Evolutionary conservation across 164 flowering plant genomes (phyloP).

Genomic region (Berberis vulgaris): DNA sequence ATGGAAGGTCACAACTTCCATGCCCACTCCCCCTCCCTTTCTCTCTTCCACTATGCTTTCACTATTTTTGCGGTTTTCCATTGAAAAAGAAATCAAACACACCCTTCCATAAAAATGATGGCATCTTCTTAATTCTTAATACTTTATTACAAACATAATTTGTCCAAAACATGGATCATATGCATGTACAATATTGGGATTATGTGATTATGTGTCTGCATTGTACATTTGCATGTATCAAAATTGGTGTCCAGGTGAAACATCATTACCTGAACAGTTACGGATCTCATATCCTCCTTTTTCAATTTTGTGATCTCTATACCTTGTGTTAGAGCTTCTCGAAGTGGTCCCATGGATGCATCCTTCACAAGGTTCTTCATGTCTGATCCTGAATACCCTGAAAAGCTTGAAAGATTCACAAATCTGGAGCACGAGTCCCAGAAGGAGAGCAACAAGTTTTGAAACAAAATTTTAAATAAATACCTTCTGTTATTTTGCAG

Average conservation of each 20-base stretch:
- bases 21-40: no score
- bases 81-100: no score
- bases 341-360: conserved; percentile 95
- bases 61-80: no score
- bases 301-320: conserved; percentile 67
- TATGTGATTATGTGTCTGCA: no score
- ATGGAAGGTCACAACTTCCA: no score
- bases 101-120: no score
- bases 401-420: neutral
- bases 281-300: conserved; percentile 86
- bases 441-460: neutral
- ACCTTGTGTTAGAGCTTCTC: conserved; percentile 84
- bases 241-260: neutral
- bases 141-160: no score
- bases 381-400: conserved; percentile 98
- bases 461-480: neutral
- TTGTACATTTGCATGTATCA: neutral
- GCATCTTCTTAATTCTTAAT: no score
- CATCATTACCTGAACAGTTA: conserved; percentile 59
- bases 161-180: no score
- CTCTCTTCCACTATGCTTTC: no score
- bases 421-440: no score
- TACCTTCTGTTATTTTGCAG: conserved; percentile 85
- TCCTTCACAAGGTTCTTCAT: conserved; percentile 98
- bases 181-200: no score